Base-by-base conservation (phyloP, 805 yeast genomes). In the Yarrowia sp. region DNA sequence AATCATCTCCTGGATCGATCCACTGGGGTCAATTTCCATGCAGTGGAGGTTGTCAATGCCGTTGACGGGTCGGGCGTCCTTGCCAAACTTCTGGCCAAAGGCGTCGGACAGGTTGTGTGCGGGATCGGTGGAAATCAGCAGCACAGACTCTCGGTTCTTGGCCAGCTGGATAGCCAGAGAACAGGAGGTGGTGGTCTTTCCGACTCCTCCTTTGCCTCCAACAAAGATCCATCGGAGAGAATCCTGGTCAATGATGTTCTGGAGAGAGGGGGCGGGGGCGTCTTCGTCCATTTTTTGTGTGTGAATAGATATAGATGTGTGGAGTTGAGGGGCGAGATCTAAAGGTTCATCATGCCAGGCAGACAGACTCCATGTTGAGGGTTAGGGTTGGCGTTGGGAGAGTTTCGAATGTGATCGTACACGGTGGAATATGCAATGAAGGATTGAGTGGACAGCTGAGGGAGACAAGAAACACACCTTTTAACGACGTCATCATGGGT, bases 201-300 rank as follows among this genome's bases (percentile, higher is more conserved):
- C 99, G 38, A 95, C 99, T 80, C 99, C 99, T 79, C 99, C 99
- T 82, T 95, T 95, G 74, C 99, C 99, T 73, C 99, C 99, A 53
- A 94, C 98, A 76, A 95, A 95, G 72, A 95, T 89, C 99, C 99
- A 95, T 76, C 90, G 91, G 76, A 95, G 85, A 12, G 89, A 70
- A 66, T 74, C 77, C 70, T 80, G 83, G 70, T 82, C 82, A 9
- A 81, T 72, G 48, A 81, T 74, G 63, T 79, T 77, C 65, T 81
- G 76, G 38, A 81, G 73, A n/a, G 82, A 80, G 36, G 83, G 82
- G 32, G 79, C 82, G 70, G 79, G 72, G 14, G 70, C 69, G 46
- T 73, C 74, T 59, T 59, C 59, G 59, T 53, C 65, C 65, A 59
- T 59, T 43, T 16, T 22, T 14, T 8, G 16, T 40, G 4, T 16